Conservation (phyloP, 1,284 basidiomycete genomes). For the Tausonia pullulans region DNA sequence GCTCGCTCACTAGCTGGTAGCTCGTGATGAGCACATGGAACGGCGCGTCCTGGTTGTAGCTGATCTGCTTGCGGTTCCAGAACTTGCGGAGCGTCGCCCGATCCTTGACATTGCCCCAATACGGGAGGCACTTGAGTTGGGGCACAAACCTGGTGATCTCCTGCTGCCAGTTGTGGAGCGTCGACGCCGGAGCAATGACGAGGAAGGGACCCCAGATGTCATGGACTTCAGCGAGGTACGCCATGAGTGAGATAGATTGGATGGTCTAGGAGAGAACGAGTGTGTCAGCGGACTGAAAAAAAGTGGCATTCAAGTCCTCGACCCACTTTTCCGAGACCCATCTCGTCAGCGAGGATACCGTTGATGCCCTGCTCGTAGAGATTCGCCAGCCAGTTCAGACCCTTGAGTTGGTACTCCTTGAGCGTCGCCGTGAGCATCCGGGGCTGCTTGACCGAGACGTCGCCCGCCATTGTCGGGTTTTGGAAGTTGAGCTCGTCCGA, state of each 20-base stretch:
- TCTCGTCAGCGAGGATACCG: conserved; percentile 95
- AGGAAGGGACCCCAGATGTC: conserved; percentile 99
- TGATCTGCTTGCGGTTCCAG: conserved; percentile 97
- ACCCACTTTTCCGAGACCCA: conserved; percentile 84
- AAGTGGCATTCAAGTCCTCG: neutral
- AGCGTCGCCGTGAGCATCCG: conserved; percentile 93
- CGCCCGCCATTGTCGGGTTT: conserved; percentile 87
- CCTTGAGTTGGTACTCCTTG: conserved; percentile 98
- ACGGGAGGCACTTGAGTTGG: conserved; percentile 83
- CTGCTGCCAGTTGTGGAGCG: conserved; percentile 99
- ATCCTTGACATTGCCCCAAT: conserved; percentile 98
- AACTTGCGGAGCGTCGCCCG: conserved; percentile 88
- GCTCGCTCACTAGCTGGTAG: conserved; percentile 70
- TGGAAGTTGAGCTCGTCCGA: conserved; percentile 98
- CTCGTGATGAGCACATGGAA: conserved; percentile 97
- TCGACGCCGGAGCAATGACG: conserved; percentile 97
- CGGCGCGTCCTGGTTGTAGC: conserved; percentile 86
- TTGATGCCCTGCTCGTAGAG: conserved; percentile 99
- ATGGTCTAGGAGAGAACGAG: conserved; percentile 56
- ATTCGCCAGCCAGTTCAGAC: conserved; percentile 95
- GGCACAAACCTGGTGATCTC: conserved; percentile 95
- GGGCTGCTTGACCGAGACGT: conserved; percentile 79
- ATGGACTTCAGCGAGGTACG: conserved; percentile 93
- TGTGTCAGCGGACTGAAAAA: neutral
- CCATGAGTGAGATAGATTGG: conserved; percentile 93